Conservation (phyloP, 805 yeast species). For the Suhomyces sp. region DNA sequence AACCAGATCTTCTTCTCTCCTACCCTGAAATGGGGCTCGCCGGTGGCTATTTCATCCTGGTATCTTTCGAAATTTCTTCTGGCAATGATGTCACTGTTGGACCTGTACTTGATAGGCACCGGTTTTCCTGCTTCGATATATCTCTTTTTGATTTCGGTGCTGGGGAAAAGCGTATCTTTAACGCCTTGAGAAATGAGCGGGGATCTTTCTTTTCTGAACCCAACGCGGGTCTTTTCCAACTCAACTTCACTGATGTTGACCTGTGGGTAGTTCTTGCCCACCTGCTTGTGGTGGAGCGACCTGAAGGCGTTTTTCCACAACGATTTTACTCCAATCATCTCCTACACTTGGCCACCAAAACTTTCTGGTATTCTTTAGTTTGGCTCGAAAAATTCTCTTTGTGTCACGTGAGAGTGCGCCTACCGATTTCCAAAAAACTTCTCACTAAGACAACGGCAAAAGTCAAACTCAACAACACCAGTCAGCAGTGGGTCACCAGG, state of each 20-base stretch:
- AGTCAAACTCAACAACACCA: not conserved
- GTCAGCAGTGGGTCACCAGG: not conserved
- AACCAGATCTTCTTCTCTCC: slow-evolving; percentile 78
- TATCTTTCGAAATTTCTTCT: slow-evolving; percentile 37
- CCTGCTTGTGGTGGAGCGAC: slow-evolving; percentile 29
- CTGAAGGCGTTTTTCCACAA: slow-evolving; percentile 11
- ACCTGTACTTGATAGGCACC: slow-evolving; percentile 39
- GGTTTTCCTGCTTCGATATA: slow-evolving; percentile 40
- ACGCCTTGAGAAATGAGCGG: slow-evolving; percentile 40
- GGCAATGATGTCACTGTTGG: slow-evolving; percentile 34
- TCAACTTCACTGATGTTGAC: slow-evolving; percentile 38
- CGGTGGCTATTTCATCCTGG: slow-evolving; percentile 54
- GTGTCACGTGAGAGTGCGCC: slow-evolving; percentile 6
- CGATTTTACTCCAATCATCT: slow-evolving; percentile 1
- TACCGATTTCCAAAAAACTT: slow-evolving; percentile 4
- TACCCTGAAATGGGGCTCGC: slow-evolving; percentile 74
- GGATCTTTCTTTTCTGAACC: slow-evolving; percentile 37
- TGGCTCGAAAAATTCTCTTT: not conserved
- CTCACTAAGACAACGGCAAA: not conserved
- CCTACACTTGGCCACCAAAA: not conserved
- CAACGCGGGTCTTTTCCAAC: slow-evolving; percentile 36
- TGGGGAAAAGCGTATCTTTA: slow-evolving; percentile 41
- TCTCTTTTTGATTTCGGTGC: slow-evolving; percentile 30
- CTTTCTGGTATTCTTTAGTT: too few species aligned
- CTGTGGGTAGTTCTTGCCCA: slow-evolving; percentile 35